phyloP scores from a whole-genome alignment of 148 eudicot species.

The Arbutus unedo region DNA sequence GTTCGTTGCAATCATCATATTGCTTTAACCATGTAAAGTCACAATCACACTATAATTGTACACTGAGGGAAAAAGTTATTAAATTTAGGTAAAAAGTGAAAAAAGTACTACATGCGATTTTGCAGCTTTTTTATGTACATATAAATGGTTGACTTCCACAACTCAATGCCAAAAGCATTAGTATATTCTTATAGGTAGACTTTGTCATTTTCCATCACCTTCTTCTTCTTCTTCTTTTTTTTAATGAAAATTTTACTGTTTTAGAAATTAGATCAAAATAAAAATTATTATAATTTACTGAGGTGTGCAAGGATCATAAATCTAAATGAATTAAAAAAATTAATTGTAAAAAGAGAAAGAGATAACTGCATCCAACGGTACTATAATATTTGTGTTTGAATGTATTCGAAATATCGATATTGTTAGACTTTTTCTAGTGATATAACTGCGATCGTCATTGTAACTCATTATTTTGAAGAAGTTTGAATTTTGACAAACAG shows the following conservation, averaged over 20 bases:
- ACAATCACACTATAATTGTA: conserved; percentile 14
- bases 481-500: no score
- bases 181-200: background rate
- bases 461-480: no score
- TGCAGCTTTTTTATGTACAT: conserved; percentile 13
- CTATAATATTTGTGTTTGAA: no score
- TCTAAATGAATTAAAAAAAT: no score
- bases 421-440: no score
- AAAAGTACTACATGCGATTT: background rate
- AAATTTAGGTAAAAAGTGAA: background rate
- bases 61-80: background rate
- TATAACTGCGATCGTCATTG: no score
- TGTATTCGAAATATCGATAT: no score
- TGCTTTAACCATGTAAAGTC: conserved; percentile 13
- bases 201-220: background rate
- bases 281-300: no score
- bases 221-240: background rate
- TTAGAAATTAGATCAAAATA: no score
- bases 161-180: background rate
- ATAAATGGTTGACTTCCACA: conserved; percentile 9
- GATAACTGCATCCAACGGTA: no score
- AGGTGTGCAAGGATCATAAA: no score
- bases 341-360: no score
- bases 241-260: background rate
- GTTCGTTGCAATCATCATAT: conserved; percentile 11